Conservation (phyloP, 2,329 filamentous ascomycete species). For the Ophiostoma perfectum region DNA sequence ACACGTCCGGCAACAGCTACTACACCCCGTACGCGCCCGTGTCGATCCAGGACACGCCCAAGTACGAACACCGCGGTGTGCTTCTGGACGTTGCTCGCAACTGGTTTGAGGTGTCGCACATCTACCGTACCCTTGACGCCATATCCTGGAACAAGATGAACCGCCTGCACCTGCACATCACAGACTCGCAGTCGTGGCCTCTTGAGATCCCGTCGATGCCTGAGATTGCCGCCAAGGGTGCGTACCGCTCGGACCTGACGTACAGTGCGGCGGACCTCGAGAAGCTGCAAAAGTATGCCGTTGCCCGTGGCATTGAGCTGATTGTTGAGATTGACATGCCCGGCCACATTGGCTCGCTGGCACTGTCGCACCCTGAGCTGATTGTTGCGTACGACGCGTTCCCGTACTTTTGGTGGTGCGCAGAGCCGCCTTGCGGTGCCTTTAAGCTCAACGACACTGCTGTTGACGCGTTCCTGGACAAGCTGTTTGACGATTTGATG, state of each 20-base stretch:
- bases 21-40: constrained; percentile 71
- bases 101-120: constrained; percentile 61
- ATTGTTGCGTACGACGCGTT: constrained; percentile 57
- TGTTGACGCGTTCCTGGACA: constrained; percentile 67
- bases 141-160: constrained; percentile 78
- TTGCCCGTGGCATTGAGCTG: constrained; percentile 62
- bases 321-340: constrained; percentile 77
- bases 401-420: constrained; percentile 56
- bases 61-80: constrained; percentile 71
- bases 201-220: constrained; percentile 72
- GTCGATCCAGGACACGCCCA: constrained; percentile 64
- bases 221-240: constrained; percentile 64
- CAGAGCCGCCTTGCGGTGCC: constrained; percentile 60
- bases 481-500: constrained; percentile 67
- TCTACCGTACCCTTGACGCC: constrained; percentile 71
- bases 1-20: constrained; percentile 51
- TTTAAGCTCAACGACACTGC: constrained; percentile 69
- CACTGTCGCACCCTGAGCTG: constrained; percentile 62
- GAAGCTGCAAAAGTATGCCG: constrained; percentile 64
- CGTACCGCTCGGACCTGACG: constrained; percentile 61
- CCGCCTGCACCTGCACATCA: constrained; percentile 72
- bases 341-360: constrained; percentile 67
- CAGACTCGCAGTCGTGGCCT: constrained; percentile 81
- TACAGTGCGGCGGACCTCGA: constrained; percentile 63
- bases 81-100: constrained; percentile 73